Conservation (phyloP, 495 filamentous ascomycete genomes). For the Daldinia childiae region DNA sequence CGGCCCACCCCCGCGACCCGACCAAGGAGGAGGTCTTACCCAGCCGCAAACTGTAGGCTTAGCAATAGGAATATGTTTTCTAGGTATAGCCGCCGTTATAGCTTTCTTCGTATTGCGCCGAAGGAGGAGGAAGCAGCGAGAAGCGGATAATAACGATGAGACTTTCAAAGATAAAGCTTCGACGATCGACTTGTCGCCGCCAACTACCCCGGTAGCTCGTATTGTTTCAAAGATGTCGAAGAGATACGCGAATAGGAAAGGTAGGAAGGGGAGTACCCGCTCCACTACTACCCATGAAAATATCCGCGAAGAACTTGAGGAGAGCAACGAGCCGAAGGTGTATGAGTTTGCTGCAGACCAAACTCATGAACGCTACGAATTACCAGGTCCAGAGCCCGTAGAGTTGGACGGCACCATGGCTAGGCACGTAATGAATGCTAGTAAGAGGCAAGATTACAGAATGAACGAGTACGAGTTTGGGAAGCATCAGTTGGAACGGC, state of each 20-base stretch:
- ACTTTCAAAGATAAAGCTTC: conserved; percentile 41
- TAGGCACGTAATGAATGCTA: conserved; percentile 51
- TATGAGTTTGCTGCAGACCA: conserved; percentile 59
- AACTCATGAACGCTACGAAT: conserved; percentile 59
- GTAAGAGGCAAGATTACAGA: conserved; percentile 41
- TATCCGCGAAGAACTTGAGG: conserved; percentile 14
- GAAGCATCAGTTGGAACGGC: conserved; percentile 55
- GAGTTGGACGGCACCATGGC: conserved; percentile 57
- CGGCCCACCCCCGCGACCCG: conserved; percentile 37
- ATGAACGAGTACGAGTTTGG: conserved; percentile 57
- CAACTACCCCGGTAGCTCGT: conserved; percentile 32
- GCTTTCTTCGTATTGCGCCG: conserved; percentile 48
- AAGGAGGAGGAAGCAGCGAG: conserved; percentile 32
- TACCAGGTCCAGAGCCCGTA: conserved; percentile 59
- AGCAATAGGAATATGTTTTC: conserved; percentile 55
- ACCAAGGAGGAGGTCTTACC: conserved; percentile 54
- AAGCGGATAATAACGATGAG: conserved; percentile 24
- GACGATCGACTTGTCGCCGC: conserved; percentile 36
- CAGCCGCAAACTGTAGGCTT: conserved; percentile 50
- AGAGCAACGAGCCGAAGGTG: conserved; percentile 44
- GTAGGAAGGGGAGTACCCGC: conserved; percentile 32
- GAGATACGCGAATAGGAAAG: conserved; percentile 32
- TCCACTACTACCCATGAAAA: conserved; percentile 16
- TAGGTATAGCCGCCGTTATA: conserved; percentile 54
- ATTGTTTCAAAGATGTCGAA: conserved; percentile 40